phyloP scores from a whole-genome alignment of 768 basidiomycete species.

The Kwoniella botswanensis region DNA sequence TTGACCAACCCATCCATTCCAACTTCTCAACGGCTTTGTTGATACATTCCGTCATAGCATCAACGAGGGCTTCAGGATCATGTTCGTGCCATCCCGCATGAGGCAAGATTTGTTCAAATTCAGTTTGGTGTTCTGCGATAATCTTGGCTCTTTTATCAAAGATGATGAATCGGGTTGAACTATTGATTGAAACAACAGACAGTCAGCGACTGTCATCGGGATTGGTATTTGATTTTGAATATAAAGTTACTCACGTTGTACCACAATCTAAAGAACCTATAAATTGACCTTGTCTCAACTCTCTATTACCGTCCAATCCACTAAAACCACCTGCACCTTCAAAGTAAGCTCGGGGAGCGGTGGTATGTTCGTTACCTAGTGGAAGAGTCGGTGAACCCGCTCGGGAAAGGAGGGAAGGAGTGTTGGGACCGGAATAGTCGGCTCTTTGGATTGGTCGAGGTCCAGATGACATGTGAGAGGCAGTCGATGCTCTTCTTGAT shows the following conservation, averaged over 20 bases:
- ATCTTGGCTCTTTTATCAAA: conserved; percentile 88
- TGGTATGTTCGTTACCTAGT: conserved; percentile 39
- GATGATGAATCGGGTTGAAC: conserved; percentile 88
- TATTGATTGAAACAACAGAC: conserved; percentile 52
- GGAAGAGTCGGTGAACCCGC: conserved; percentile 55
- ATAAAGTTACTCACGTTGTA: conserved; percentile 72
- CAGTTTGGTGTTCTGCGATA: conserved; percentile 83
- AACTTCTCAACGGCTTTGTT: conserved; percentile 71
- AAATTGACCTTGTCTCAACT: conserved; percentile 65
- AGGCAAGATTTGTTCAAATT: conserved; percentile 93
- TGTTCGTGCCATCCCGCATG: conserved; percentile 98
- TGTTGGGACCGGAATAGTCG: conserved; percentile 41
- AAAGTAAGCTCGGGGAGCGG: conserved; percentile 24
- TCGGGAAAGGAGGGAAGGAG: conserved; percentile 51
- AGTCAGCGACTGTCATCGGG: neutral
- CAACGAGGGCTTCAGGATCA: conserved; percentile 78
- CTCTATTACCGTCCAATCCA: conserved; percentile 29
- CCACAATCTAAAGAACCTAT: conserved; percentile 93
- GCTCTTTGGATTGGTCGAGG: conserved; percentile 39
- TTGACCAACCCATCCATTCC: conserved; percentile 75
- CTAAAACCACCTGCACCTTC: conserved; percentile 40
- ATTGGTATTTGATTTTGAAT: too few species aligned
- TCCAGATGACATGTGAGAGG: conserved; percentile 34
- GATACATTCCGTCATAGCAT: conserved; percentile 66
- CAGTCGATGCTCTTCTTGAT: conserved; percentile 33